Evolutionary conservation across 768 basidiomycete genomes (phyloP).

Genomic region (Leccinum uliginosum): DNA sequence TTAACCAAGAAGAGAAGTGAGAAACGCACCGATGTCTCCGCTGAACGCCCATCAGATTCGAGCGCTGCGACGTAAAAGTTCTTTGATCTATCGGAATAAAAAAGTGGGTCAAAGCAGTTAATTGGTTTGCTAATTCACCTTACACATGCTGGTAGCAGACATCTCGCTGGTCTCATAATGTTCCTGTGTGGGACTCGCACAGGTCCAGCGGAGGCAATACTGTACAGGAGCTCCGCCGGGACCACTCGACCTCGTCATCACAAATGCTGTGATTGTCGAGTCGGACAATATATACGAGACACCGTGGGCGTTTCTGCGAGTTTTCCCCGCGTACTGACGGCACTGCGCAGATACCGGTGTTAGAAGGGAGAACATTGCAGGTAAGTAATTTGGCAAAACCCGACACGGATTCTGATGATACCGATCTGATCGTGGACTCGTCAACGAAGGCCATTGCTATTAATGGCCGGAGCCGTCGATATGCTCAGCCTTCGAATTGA

Average conservation of each 20-base stretch:
- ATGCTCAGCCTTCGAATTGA: neutral
- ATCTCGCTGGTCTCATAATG: neutral
- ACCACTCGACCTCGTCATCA: conserved; percentile 72
- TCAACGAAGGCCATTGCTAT: neutral
- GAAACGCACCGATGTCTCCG: conserved; percentile 83
- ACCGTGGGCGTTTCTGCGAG: neutral
- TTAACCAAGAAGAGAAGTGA: conserved; percentile 85
- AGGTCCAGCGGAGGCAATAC: neutral
- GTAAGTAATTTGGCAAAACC: neutral
- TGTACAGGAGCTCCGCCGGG: neutral
- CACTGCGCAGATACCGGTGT: neutral
- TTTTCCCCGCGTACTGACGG: neutral
- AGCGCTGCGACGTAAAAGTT: conserved; percentile 85
- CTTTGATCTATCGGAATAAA: conserved; percentile 75
- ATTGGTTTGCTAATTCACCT: conserved; percentile 41
- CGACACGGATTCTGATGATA: neutral
- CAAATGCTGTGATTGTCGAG: conserved; percentile 90
- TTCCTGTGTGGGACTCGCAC: neutral
- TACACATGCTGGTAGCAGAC: conserved; percentile 38
- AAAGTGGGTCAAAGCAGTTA: conserved; percentile 73
- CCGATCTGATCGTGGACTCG: neutral
- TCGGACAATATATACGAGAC: conserved; percentile 39
- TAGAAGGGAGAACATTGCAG: neutral
- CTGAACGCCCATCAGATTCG: conserved; percentile 94
- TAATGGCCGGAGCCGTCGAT: neutral